phyloP scores from a whole-genome alignment of 139 green algal species.

The Micractinium conductrix region DNA sequence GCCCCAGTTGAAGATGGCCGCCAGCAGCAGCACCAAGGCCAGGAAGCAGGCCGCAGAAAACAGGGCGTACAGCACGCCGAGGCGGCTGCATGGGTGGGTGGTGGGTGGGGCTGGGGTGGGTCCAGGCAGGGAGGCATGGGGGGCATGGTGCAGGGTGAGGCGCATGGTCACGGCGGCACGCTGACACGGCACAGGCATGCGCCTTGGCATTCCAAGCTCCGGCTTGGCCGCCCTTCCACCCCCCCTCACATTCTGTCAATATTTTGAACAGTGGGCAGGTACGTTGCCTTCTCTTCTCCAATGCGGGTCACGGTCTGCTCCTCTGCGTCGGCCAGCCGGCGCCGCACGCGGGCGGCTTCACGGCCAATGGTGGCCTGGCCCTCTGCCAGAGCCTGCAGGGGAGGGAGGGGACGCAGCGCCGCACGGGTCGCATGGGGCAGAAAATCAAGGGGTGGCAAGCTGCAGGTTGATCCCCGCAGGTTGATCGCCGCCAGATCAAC shows the following conservation, averaged over 20 bases:
- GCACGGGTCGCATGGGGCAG: neutral
- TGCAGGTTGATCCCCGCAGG: neutral
- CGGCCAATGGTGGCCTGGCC: neutral
- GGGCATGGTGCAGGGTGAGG: no score
- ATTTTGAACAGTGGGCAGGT: neutral
- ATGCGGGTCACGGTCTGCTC: conserved; percentile 24
- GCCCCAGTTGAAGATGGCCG: conserved; percentile 28
- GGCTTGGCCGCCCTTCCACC: neutral
- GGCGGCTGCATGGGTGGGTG: conserved; percentile 16
- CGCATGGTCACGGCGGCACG: no score
- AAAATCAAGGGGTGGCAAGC: no score
- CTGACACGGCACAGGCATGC: no score
- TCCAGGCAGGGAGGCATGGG: neutral
- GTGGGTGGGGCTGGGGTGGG: neutral
- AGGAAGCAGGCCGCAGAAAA: conserved; percentile 19
- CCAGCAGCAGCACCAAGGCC: neutral
- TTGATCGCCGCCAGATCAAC: no score
- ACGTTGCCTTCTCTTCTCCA: neutral
- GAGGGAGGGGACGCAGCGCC: neutral
- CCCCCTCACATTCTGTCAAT: conserved; percentile 27
- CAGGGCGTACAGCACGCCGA: conserved; percentile 31
- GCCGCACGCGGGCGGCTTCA: neutral
- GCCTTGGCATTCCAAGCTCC: no score
- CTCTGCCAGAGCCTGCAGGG: neutral
- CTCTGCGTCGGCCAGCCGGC: neutral